Evolutionary conservation across 169 alveolate species (phyloP), one percentile per base, ranked within the genome.

Genomic region (Eimeria necatrix): DNA sequence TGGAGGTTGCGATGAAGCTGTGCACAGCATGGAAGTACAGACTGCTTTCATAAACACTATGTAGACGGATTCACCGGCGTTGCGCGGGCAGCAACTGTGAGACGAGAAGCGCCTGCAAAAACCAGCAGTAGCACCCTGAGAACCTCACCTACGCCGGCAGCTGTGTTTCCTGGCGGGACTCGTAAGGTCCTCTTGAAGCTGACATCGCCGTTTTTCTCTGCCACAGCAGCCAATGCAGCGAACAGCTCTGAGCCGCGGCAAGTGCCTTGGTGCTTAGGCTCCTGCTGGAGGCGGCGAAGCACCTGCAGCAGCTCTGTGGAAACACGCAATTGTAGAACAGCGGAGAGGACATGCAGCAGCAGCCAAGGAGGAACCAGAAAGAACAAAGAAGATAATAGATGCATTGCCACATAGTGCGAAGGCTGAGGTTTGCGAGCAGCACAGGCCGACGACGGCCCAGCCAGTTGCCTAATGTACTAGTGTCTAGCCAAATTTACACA

Each of bases 171-270:
- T 0, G 10, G 64, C 18, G 64, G 74, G 74, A 10, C 74, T 26
- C 74, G 0, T 4, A 14, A n/a, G 26, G n/a, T 32, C 41, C 41
- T 32, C 41, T 2, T 32, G 41, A 32, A 32, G 41, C 2, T 20
- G 74, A n/a, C 7, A 16, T 16, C 22, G 7, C n/a, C 32, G 26
- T 16, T 9, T 49, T 61, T 76, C 14, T 14, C 87, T 41, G 87
- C 87, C 46, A 61, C 61, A 8, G 61, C 87, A 18, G 87, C 87
- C 56, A 76, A 41, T 6, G 87, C 87, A 49, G 87, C 64, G 56
- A 32, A 41, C 12, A 76, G 87, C 51, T 4, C 18, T 12, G 59
- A 18, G 32, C 53, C 61, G 64, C 87, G 24, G 46, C 53, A 76
- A 49, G 61, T 4, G 22, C 64, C 32, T 10, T 26, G 22, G 6